Base-by-base conservation (phyloP, 352 stramenopile genomes). In the Globisporangium camurandrum region DNA sequence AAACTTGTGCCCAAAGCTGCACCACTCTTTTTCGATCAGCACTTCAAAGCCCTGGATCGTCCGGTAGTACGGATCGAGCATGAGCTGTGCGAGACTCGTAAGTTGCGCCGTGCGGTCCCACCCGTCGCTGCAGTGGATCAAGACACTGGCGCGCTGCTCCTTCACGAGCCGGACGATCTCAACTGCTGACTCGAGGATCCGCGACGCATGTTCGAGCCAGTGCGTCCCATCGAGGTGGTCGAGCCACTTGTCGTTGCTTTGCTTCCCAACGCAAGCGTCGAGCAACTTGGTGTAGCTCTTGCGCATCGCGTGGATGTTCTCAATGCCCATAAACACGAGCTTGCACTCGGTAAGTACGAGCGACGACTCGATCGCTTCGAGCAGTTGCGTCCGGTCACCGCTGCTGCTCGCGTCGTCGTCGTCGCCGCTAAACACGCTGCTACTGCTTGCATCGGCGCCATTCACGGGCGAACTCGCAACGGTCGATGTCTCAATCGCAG, bases 121-220 rank as follows among this genome's bases (percentile, higher is more conserved):
- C 4, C 96, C 96, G 54, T 99, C 95, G 46, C 88, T 98, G 63
- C 97, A 99, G 64, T 99, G 96, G 49, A 98, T 77, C 31, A 99
- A 62, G 17, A 99, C 91, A 17, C 96, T 96, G 3, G 88, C 93
- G 59, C 84, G 84, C 20, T 89, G 64, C 23, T 84, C 66, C 19
- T 88, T 80, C 22, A 93, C 60, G n/a, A 88, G 71, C 0, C 79
- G 78, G 6, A 86, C 79, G 49, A 91, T 90, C 59, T 93, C 79
- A n/a, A 90, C 71, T 2, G 82, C 72, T 8, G 82, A 88, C 39
- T 89, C 75, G 4, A 93, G 55, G 31, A 93, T 91, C 27, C 75
- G 67, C 39, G 79, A 88, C 14, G 87, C 68, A 51, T 91, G 77
- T 37, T 91, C 71, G 22, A 93, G 55, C 82, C 79, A 93, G 31